A percentile compares a stretch with the other conserved stretches of the same genome.
These are phyloP conservation scores for Sextonia rubra DNA, from an alignment of 164 flowering plant genomes.

Conservation along the genomic window DNA sequence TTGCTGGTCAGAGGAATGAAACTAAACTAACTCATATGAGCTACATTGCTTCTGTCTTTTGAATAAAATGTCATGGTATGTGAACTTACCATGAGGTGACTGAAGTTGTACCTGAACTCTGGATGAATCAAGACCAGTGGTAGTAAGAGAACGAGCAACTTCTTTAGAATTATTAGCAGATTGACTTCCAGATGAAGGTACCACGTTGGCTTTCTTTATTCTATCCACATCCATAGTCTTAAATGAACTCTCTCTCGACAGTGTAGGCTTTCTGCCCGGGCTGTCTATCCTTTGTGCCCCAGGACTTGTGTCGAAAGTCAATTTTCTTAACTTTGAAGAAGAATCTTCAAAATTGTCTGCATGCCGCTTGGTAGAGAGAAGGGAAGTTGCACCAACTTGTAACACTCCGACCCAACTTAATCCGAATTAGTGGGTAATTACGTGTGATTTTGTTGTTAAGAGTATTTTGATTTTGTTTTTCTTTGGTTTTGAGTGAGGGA, in stretches of 20 bases:
- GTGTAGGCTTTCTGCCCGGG: slow-evolving; percentile 27
- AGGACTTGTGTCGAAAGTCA: slow-evolving; percentile 34
- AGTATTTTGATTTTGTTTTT: too few species aligned
- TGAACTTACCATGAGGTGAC: slow-evolving; percentile 40
- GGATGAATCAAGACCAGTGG: slow-evolving; percentile 12
- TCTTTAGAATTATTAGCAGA: slow-evolving; percentile 26
- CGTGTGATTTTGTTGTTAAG: too few species aligned
- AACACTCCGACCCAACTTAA: too few species aligned
- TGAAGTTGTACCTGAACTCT: slow-evolving; percentile 27
- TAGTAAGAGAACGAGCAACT: slow-evolving; percentile 29
- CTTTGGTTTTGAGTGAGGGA: too few species aligned
- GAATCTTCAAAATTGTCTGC: slow-evolving; percentile 44
- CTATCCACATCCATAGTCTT: too few species aligned
- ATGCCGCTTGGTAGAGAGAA: slow-evolving; percentile 41
- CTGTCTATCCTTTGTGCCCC: slow-evolving; percentile 41
- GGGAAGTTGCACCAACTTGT: slow-evolving; percentile 22
- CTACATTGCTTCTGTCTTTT: slow-evolving; percentile 23
- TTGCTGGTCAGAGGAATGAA: too few species aligned
- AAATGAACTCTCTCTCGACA: slow-evolving; percentile 42
- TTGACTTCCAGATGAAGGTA: slow-evolving; percentile 18
- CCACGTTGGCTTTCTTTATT: slow-evolving; percentile 29
- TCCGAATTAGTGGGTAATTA: too few species aligned
- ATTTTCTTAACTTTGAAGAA: slow-evolving; percentile 42
- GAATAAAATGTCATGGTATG: slow-evolving; percentile 15
- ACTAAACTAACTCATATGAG: slow-evolving; percentile 5